A percentile compares a stretch with the other conserved stretches of the same genome.
phyloP scores from a whole-genome alignment of 257 asterid species.

The Galeopsis tetrahit region DNA sequence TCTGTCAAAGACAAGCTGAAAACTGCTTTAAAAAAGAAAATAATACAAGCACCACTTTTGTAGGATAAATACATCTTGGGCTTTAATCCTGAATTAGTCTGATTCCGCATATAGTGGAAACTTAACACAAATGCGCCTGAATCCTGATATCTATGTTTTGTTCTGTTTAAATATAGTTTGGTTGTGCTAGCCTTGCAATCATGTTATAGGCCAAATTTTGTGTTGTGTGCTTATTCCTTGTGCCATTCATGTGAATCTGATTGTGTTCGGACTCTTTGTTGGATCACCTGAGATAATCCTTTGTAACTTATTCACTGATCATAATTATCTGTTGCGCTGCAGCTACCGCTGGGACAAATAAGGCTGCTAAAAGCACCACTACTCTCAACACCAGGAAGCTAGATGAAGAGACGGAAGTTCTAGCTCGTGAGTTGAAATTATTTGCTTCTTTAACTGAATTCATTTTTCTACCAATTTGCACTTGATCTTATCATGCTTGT shows the following conservation, averaged over 20 bases:
- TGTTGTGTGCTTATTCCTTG: background rate
- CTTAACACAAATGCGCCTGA: background rate
- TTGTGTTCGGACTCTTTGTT: background rate
- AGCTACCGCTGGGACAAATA: constrained; percentile 87
- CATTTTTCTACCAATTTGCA: background rate
- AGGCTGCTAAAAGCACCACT: constrained; percentile 82
- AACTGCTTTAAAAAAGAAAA: too few relatives aligned
- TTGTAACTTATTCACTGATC: constrained; percentile 1
- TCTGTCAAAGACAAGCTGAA: background rate
- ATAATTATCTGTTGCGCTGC: constrained; percentile 39
- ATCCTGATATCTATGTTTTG: background rate
- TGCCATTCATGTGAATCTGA: background rate
- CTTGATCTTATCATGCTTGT: background rate
- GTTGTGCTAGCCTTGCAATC: background rate
- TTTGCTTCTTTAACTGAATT: constrained; percentile 11
- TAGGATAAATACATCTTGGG: background rate
- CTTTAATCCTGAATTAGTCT: background rate
- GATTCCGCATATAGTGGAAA: background rate
- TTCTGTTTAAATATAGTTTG: background rate
- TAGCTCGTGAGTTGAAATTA: constrained; percentile 72
- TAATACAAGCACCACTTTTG: background rate
- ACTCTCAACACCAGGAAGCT: constrained; percentile 87
- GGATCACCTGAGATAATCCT: background rate
- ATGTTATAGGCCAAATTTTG: background rate
- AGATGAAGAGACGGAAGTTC: constrained; percentile 91